Evolutionary conservation across 2,329 filamentous ascomycete genomes (phyloP).

Genomic region (Macroventuria anomochaeta): DNA sequence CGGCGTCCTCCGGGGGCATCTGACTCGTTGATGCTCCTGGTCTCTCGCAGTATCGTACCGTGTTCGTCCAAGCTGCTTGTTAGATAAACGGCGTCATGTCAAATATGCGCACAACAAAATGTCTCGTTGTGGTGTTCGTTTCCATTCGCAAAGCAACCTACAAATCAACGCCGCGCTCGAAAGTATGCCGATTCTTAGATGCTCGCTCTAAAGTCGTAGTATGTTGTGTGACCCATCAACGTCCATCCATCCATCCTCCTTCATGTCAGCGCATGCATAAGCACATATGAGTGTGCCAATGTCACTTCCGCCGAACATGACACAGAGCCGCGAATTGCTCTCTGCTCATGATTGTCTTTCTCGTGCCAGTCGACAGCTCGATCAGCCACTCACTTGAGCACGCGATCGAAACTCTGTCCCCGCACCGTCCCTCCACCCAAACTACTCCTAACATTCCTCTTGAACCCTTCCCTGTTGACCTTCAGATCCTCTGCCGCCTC

Average conservation of each 20-base stretch:
- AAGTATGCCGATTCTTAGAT: slow-evolving; percentile 36
- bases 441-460: slow-evolving; percentile 82
- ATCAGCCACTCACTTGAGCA: slow-evolving; percentile 66
- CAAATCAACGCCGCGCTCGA: slow-evolving; percentile 40
- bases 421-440: slow-evolving; percentile 83
- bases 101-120: too few species aligned
- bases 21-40: too few species aligned
- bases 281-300: background rate
- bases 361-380: background rate
- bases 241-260: background rate
- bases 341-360: background rate
- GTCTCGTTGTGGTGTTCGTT: background rate
- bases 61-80: too few species aligned
- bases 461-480: slow-evolving; percentile 84
- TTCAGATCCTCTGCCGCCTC: slow-evolving; percentile 94
- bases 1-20: background rate
- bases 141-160: slow-evolving; percentile 22
- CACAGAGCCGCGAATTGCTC: background rate
- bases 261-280: background rate
- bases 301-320: background rate
- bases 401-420: slow-evolving; percentile 76
- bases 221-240: slow-evolving; percentile 3
- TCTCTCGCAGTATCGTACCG: too few species aligned
- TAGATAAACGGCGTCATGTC: too few species aligned
- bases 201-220: slow-evolving; percentile 23